Conservation (phyloP, 1,139 yeast species). For the Geotrichum reessii region DNA sequence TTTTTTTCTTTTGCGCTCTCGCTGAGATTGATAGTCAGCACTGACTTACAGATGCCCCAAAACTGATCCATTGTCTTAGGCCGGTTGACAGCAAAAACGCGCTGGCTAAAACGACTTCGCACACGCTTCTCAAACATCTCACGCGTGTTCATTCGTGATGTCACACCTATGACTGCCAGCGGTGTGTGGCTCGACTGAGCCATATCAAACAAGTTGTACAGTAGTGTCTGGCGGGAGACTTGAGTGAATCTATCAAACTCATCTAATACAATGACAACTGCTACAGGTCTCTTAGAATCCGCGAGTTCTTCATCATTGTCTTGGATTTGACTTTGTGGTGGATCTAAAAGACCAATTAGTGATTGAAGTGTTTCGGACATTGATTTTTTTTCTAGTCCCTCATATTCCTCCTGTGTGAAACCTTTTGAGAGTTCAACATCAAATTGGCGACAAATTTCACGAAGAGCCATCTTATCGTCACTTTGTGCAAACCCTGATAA, state of each 20-base stretch:
- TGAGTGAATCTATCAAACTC: slow-evolving; percentile 69
- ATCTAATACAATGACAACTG: slow-evolving; percentile 74
- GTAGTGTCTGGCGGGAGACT: slow-evolving; percentile 67
- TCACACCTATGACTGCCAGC: slow-evolving; percentile 73
- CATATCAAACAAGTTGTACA: slow-evolving; percentile 83
- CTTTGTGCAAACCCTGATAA: slow-evolving; percentile 68
- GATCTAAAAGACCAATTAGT: slow-evolving; percentile 41
- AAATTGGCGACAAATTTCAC: slow-evolving; percentile 81
- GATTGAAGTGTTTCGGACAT: slow-evolving; percentile 51
- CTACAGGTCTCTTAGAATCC: slow-evolving; percentile 34
- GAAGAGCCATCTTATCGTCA: slow-evolving; percentile 72
- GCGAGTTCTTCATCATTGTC: slow-evolving; percentile 32
- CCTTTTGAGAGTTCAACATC: slow-evolving; percentile 43
- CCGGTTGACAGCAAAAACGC: slow-evolving; percentile 57
- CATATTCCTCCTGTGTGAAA: slow-evolving; percentile 10
- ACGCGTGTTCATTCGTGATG: slow-evolving; percentile 67
- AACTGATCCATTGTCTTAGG: slow-evolving; percentile 38
- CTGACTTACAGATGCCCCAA: slow-evolving; percentile 32
- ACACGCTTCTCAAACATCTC: slow-evolving; percentile 89
- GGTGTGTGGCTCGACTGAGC: slow-evolving; percentile 68
- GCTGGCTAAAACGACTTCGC: slow-evolving; percentile 79
- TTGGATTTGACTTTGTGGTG: slow-evolving; percentile 21
- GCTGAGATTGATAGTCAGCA: neutral
- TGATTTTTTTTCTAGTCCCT: slow-evolving; percentile 42
- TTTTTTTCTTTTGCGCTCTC: neutral